A percentile compares a stretch with the other conserved stretches of the same genome.
phyloP scores from a whole-genome alignment of 1,139 yeast genomes.

The Pichia sp. region DNA sequence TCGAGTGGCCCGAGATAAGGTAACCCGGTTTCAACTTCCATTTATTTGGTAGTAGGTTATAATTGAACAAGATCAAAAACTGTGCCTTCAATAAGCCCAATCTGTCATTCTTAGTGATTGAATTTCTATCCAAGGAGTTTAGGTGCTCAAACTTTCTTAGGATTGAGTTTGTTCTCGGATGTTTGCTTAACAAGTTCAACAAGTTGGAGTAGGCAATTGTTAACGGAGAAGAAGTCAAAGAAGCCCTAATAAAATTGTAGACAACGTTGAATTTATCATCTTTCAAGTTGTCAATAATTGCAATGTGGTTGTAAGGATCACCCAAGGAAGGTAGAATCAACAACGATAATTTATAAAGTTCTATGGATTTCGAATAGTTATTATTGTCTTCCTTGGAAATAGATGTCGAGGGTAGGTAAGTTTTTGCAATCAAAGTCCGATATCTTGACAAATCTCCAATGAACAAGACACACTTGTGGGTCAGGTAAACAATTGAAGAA shows the following conservation, averaged over 20 bases:
- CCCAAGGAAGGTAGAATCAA: conserved; percentile 59
- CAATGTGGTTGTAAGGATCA: conserved; percentile 63
- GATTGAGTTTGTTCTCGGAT: conserved; percentile 26
- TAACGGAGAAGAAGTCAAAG: conserved; percentile 49
- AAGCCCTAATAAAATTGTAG: conserved; percentile 56
- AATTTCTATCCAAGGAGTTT: conserved; percentile 23
- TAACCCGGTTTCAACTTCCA: conserved; percentile 33
- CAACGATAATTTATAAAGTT: conserved; percentile 49
- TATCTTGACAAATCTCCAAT: conserved; percentile 62
- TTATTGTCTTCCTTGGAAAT: conserved; percentile 37
- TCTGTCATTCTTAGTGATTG: conserved; percentile 32
- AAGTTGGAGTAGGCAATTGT: conserved; percentile 42
- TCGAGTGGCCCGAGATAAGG: conserved; percentile 30
- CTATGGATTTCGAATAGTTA: conserved; percentile 42
- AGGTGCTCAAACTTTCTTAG: conserved; percentile 26
- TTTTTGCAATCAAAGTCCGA: conserved; percentile 42
- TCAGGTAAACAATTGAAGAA: conserved; percentile 42
- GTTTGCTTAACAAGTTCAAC: conserved; percentile 26
- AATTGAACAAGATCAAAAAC: conserved; percentile 28
- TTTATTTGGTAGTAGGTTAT: conserved; percentile 27
- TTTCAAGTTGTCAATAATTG: conserved; percentile 47
- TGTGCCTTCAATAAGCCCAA: conserved; percentile 29
- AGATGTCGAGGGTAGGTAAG: conserved; percentile 38
- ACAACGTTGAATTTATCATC: conserved; percentile 39
- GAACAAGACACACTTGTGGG: conserved; percentile 51